These are phyloP conservation scores for Saccharomyces pastorianus DNA, from an alignment of 1,139 yeast genomes.

Conservation along the genomic window DNA sequence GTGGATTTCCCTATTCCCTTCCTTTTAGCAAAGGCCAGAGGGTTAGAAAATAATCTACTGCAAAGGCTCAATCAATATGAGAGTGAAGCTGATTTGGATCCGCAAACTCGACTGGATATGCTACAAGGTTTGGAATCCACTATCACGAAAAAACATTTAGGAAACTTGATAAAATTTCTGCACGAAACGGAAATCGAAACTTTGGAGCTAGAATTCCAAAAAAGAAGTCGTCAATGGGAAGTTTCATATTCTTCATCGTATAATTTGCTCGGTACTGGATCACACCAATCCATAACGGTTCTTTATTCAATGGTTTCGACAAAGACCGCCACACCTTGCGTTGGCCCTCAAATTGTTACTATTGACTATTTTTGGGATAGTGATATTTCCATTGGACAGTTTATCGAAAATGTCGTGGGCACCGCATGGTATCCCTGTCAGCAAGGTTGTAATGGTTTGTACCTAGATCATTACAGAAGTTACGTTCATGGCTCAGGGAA, in stretches of 20 bases:
- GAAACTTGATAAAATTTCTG: conserved; percentile 29
- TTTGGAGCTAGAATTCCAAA: conserved; percentile 33
- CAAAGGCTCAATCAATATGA: conserved; percentile 28
- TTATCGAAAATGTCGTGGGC: conserved; percentile 71
- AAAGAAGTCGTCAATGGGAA: conserved; percentile 53
- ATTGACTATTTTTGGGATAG: conserved; percentile 87
- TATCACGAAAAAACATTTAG: conserved; percentile 26
- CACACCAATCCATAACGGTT: conserved; percentile 71
- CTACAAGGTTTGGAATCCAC: conserved; percentile 23
- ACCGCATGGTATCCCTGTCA: conserved; percentile 61
- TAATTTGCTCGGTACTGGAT: conserved; percentile 52
- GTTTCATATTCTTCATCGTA: conserved; percentile 43
- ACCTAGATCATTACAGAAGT: conserved; percentile 71
- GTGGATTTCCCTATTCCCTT: conserved; percentile 63
- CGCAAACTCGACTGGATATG: conserved; percentile 10
- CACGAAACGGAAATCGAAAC: conserved; percentile 35
- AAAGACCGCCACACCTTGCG: conserved; percentile 83
- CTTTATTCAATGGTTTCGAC: conserved; percentile 77
- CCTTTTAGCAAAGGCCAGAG: conserved; percentile 47
- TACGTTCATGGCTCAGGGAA: conserved; percentile 87
- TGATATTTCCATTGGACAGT: conserved; percentile 84
- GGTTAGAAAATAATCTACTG: conserved; percentile 41
- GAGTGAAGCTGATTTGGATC: conserved; percentile 16
- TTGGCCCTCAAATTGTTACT: conserved; percentile 76
- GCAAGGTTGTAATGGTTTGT: conserved; percentile 70